Evolutionary conservation across 495 filamentous ascomycete species (phyloP), one percentile per base, ranked within the genome.

Genomic region (Terfezia boudieri): DNA sequence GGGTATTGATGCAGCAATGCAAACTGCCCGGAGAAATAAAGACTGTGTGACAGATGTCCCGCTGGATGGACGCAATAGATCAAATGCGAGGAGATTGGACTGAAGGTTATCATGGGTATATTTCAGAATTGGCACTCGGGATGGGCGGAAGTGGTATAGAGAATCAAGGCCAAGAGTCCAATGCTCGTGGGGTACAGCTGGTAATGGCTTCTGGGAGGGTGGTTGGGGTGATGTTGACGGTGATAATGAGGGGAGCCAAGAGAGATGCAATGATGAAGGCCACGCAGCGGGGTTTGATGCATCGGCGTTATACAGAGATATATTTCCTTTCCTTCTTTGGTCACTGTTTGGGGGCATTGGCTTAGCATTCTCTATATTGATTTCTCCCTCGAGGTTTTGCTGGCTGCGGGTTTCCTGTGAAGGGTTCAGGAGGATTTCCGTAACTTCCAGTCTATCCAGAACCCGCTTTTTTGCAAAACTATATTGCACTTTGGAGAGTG

Each of bases 401-500:
- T 46, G 4, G 41, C 14, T 6, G 4, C 8, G 8, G 17, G 41
- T 46, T 14, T 3, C 14, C 12, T 14, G 41, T 5, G 12, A 5
- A 20, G 4, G 41, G 41, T 46, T 9, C 14, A 46, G 41, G 17
- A 46, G 41, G 41, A 46, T 46, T 5, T 46, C 41, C 12, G 8
- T 20, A 4, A 46, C 41, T 3, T 46, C 41, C 41, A 14, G 12
- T 20, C 17, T 20, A 14, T 46, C 41, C 41, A 46, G 8, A 46
- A 46, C 8, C 41, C 41, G 41, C 41, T 46, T 46, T 20, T 20
- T 46, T 46, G 67, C 69, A 50, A 67, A 55, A 7, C 54, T 51
- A 10, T 65, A 67, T 53, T 71, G 70, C 0, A 60, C 48, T 8
- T 60, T 57, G 9, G 66, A 58, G 2, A 70, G 55, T 12, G 71